Evolutionary conservation across 108 stramenopile species (phyloP).

Genomic region (Nitzschia inconspicua): DNA sequence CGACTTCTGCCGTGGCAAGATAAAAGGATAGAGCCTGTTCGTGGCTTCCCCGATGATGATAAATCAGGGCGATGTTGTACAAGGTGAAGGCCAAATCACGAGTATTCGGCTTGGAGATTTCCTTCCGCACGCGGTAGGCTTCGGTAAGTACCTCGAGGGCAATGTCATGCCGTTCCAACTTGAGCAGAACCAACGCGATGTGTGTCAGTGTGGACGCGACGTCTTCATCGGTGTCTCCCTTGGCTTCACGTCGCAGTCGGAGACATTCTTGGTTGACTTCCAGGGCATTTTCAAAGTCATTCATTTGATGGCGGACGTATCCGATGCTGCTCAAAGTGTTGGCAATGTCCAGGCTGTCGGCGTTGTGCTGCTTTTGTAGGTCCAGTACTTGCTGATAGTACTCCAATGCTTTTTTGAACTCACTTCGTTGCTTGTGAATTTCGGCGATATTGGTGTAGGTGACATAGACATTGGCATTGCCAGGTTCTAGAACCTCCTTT

Average conservation of each 20-base stretch:
- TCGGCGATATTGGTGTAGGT: constrained; percentile 65
- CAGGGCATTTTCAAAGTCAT: constrained; percentile 39
- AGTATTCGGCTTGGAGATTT: background rate
- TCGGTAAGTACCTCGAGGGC: constrained; percentile 47
- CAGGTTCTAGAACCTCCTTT: constrained; percentile 33
- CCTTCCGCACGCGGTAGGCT: constrained; percentile 48
- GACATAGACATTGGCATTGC: constrained; percentile 47
- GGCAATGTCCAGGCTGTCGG: constrained; percentile 33
- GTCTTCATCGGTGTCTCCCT: constrained; percentile 50
- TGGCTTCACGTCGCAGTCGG: constrained; percentile 32
- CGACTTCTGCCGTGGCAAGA: constrained; percentile 43
- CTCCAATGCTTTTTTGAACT: constrained; percentile 37
- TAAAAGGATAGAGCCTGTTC: constrained; percentile 61
- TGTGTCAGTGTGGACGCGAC: constrained; percentile 49
- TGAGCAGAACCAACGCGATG: constrained; percentile 42
- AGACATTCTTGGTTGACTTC: constrained; percentile 47
- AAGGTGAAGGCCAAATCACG: constrained; percentile 43
- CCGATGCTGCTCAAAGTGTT: constrained; percentile 56
- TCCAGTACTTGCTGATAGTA: constrained; percentile 40
- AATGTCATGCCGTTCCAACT: constrained; percentile 33
- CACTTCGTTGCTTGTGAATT: constrained; percentile 44
- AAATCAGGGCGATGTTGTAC: constrained; percentile 62
- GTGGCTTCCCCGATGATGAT: constrained; percentile 47
- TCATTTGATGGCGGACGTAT: constrained; percentile 38
- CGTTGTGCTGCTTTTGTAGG: constrained; percentile 22